Evolutionary conservation across 2,329 filamentous ascomycete species (phyloP), one percentile per base, ranked within the genome.

Genomic region (Nannizziopsis barbatae): DNA sequence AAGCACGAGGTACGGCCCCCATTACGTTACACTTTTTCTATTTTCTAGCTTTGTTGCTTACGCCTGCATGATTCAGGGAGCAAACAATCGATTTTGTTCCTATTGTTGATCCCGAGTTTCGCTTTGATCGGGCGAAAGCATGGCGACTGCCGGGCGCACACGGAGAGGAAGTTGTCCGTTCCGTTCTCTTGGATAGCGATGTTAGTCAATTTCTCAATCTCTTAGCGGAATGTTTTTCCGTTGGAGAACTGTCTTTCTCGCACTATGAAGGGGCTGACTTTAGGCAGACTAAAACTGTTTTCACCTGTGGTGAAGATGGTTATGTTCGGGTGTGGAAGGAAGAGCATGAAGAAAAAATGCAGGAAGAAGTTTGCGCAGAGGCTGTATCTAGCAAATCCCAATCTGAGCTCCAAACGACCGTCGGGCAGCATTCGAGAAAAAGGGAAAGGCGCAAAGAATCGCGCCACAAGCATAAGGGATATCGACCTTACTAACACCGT

Each of bases 131-230:
- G 42, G 58, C 61, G 33, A 66, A 64, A 42, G 55, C 65, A 17
- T 67, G 71, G 61, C 65, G 63, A 20, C 57, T 71, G 33, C 63
- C 68, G n/a, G 67, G 65, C 36, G 69, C 67, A n/a, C 71, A 74
- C 56, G 69, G 70, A 4, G 68, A 69, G 48, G 71, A 74, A 49
- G 60, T 74, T 35, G 67, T 73, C 10, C 67, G 71, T 37, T 68
- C 71, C 0, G 60, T 72, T 6, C 66, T 63, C 56, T 52, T 71
- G n/a, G 67, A 71, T 53, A 64, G 68, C 30, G 56, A 64, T 60
- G 70, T 72, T 60, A 42, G 59, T 60, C 46, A 45, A 22, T 27
- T 22, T 27, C 22, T 7, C 22, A 27, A 27, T 27, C n/a, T 20
- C 15, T 38, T 37, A 42, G 2, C 33, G 12, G 27, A 42, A 11